Evolutionary conservation across 1,284 basidiomycete genomes (phyloP), one percentile per base, ranked within the genome.

Genomic region (Ceratobasidium sp.): DNA sequence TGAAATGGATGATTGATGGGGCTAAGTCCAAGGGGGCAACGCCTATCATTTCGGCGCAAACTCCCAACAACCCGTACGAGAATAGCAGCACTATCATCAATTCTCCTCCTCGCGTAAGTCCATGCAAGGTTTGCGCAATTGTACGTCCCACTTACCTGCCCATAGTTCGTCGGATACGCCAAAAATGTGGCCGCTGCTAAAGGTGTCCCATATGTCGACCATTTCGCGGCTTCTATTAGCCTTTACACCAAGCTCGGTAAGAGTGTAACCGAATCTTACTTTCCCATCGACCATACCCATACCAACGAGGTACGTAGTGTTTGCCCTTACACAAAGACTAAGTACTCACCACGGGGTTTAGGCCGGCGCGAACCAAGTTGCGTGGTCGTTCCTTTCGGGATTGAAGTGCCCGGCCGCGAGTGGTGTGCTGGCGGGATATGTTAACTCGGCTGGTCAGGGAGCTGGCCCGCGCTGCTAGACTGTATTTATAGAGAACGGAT

Each of bases 271-370:
- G 85, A 85, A 65, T 83, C 85, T 0, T 88, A 83, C 80, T 89
- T 85, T 81, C 88, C 88, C 2, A 82, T 84, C 33, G 88, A 89
- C 74, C 87, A 88, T 78, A 88, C 87, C 0, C 88, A 89, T 80
- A 89, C 88, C 1, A 84, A 84, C 52, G 81, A 85, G 6, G 70
- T 73, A 50, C 20, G 64, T 65, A 23, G 3, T 12, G 12, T 17
- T 42, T 46, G 15, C 20, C 64, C 15, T 4, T 9, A 12, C 1
- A 3, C 15, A 64, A 38, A 64, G 15, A 3, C 2, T 17, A 42
- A 28, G 6, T 42, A 20, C 59, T 42, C 13, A 28, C 23, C 1
- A 44, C 10, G 1, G 15, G n/a, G 28, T 44, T 4, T 17, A 73
- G 66, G 62, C 61, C 38, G 78, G 78, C 46, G 78, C 78, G 3